Percentiles rank a stretch among this genome's conserved stretches.
Evolutionary conservation across 1,284 basidiomycete species (phyloP).

Genomic region (Tilletiaria anomala): DNA sequence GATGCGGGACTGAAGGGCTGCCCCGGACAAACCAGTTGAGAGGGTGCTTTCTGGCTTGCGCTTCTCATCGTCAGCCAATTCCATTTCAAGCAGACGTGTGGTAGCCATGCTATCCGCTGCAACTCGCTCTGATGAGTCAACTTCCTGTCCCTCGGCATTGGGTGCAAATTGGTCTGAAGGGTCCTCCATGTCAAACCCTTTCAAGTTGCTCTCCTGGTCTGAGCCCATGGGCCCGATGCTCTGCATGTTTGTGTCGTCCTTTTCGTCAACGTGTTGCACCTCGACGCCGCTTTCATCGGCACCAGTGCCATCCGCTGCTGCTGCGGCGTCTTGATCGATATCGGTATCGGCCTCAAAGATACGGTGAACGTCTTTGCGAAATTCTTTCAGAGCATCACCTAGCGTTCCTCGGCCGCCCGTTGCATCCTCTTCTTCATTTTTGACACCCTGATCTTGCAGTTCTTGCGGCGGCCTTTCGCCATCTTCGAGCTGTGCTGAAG

Average conservation of each 20-base stretch:
- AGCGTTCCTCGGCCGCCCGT: constrained; percentile 49
- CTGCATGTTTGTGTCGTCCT: constrained; percentile 61
- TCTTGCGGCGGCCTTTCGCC: no score
- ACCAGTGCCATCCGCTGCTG: constrained; percentile 36
- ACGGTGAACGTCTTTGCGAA: constrained; percentile 67
- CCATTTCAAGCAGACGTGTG: background rate
- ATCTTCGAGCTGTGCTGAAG: no score
- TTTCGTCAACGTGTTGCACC: constrained; percentile 68
- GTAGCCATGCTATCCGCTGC: background rate
- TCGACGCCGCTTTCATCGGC: constrained; percentile 41
- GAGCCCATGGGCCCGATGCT: constrained; percentile 71
- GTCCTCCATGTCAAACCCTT: background rate
- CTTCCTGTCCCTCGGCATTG: background rate
- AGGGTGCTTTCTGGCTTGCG: background rate
- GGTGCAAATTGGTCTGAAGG: background rate
- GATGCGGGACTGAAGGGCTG: no score
- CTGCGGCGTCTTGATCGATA: constrained; percentile 46
- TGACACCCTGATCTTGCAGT: no score
- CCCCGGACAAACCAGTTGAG: no score
- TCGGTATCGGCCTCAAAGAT: no score
- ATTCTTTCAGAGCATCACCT: constrained; percentile 72
- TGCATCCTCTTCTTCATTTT: constrained; percentile 20
- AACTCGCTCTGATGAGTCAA: background rate
- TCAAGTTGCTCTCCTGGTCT: background rate
- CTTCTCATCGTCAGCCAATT: background rate